Conservation (phyloP, 2,329 filamentous ascomycete species). For the Hansfordia pulvinata region DNA sequence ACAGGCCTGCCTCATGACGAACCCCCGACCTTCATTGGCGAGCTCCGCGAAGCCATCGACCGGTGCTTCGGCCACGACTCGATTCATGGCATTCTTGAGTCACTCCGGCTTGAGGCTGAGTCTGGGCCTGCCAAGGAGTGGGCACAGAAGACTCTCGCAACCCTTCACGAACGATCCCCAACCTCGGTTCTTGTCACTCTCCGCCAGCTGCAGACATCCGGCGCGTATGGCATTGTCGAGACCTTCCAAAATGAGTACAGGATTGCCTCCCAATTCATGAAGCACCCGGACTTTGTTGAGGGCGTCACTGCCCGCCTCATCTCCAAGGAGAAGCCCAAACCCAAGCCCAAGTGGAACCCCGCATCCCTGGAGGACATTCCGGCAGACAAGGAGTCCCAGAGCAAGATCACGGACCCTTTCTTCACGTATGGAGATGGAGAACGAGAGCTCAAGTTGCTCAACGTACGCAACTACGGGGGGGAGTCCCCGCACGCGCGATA, state of each 20-base stretch:
- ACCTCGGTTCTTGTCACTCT: conserved; percentile 77
- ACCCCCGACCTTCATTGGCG: conserved; percentile 52
- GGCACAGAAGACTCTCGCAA: conserved; percentile 65
- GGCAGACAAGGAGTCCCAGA: conserved; percentile 25
- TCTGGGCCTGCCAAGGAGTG: conserved; percentile 48
- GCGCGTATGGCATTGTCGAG: conserved; percentile 66
- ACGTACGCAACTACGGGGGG: conserved; percentile 41
- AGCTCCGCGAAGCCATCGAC: conserved; percentile 70
- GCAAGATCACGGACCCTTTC: conserved; percentile 50
- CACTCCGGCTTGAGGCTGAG: conserved; percentile 45
- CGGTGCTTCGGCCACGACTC: conserved; percentile 59
- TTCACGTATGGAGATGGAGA: conserved; percentile 39
- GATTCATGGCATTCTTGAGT: conserved; percentile 56
- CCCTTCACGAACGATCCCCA: conserved; percentile 67
- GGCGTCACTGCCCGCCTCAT: conserved; percentile 77
- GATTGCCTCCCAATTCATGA: conserved; percentile 82
- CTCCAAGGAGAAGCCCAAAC: conserved; percentile 36
- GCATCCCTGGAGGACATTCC: conserved; percentile 55
- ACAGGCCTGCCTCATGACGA: conserved; percentile 72
- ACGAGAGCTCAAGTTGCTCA: conserved; percentile 46
- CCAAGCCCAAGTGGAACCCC: conserved; percentile 63
- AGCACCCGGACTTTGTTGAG: conserved; percentile 78
- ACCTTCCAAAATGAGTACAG: conserved; percentile 78
- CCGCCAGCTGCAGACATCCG: conserved; percentile 65
- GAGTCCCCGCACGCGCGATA: conserved; percentile 62